Percentiles rank a stretch among this genome's conserved stretches.
These are phyloP conservation scores for Phytophthora kernoviae DNA, from an alignment of 352 stramenopile genomes.

Conservation along the genomic window DNA sequence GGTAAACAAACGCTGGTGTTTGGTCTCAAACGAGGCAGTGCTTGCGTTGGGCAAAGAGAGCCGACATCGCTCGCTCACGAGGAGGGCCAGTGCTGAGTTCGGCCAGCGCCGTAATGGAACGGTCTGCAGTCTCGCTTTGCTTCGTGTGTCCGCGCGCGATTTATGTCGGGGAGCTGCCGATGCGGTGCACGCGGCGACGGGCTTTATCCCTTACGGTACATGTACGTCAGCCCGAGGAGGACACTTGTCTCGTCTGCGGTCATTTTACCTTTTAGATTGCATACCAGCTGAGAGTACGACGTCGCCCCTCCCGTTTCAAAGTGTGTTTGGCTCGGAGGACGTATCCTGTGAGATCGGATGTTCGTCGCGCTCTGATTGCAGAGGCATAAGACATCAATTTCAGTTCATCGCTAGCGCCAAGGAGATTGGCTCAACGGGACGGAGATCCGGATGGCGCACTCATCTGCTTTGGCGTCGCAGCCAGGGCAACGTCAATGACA, in stretches of 20 bases:
- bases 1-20: slow-evolving; percentile 30
- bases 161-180: slow-evolving; percentile 22
- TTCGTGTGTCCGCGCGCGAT: slow-evolving; percentile 9
- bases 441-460: slow-evolving; percentile 40
- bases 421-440: slow-evolving; percentile 3
- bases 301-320: neutral
- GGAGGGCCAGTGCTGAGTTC: slow-evolving; percentile 6
- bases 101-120: neutral
- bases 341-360: neutral
- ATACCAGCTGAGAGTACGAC: slow-evolving; percentile 1
- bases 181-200: neutral
- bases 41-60: slow-evolving; percentile 31
- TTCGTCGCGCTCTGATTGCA: slow-evolving; percentile 23
- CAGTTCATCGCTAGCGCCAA: too few relatives aligned
- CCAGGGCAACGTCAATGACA: neutral
- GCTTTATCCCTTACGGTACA: slow-evolving; percentile 10
- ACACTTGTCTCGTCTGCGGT: slow-evolving; percentile 23
- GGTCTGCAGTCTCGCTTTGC: slow-evolving; percentile 7
- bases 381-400: slow-evolving; percentile 11
- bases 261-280: neutral
- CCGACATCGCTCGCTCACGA: slow-evolving; percentile 23
- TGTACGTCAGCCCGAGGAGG: slow-evolving; percentile 15
- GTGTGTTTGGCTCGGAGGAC: neutral
- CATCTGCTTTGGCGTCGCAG: slow-evolving; percentile 25
- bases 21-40: slow-evolving; percentile 19